Evolutionary conservation across 2,329 filamentous ascomycete species (phyloP).

Genomic region (Monilinia fructicola): DNA sequence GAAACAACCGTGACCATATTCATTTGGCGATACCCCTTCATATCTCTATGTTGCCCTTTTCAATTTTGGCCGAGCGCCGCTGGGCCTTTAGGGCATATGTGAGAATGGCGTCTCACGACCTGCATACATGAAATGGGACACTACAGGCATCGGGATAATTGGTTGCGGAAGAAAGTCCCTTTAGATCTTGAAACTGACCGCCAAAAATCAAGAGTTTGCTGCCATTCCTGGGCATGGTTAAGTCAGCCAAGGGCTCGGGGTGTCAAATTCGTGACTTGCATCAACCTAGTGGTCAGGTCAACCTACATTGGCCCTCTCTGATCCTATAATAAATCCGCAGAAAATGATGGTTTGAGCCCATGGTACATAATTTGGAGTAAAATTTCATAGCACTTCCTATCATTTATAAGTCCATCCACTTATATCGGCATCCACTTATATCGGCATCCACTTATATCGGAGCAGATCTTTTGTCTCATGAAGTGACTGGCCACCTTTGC

Average conservation of each 20-base stretch:
- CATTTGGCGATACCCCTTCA: background rate
- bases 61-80: background rate
- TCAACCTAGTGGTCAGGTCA: slow-evolving; percentile 11
- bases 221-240: slow-evolving; percentile 1
- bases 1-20: background rate
- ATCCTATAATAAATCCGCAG: slow-evolving; percentile 4
- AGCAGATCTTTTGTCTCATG: slow-evolving; percentile 31
- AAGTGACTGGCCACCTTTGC: slow-evolving; percentile 28
- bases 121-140: slow-evolving; percentile 6
- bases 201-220: background rate
- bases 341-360: background rate
- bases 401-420: slow-evolving; percentile 27
- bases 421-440: no score
- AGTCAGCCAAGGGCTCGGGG: background rate
- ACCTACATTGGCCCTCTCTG: background rate
- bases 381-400: background rate
- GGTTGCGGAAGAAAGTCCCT: background rate
- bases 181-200: background rate
- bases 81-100: background rate
- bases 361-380: background rate
- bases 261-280: background rate
- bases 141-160: background rate
- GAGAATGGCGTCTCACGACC: background rate
- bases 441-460: slow-evolving; percentile 30
- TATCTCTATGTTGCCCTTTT: background rate